Base-by-base conservation (phyloP, 768 basidiomycete species). In the Serendipita sp. region DNA sequence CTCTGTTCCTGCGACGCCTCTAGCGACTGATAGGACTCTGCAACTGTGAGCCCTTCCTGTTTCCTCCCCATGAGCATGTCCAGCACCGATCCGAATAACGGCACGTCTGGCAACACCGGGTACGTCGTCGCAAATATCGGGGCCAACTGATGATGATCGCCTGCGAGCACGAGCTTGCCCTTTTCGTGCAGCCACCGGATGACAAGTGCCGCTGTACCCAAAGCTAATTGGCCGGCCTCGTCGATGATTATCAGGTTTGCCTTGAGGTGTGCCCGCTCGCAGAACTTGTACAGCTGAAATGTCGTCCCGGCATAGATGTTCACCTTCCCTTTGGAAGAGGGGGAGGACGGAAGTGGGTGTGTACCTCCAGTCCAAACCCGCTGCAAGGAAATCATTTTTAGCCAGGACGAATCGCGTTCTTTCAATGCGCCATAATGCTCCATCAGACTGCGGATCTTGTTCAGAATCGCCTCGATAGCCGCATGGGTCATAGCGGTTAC, bases 401-500 rank as follows among this genome's bases (percentile, higher is more conserved):
- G 67, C 80, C 81, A 82, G 35, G 71, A 70, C 2, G 70, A 73
- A 2, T 76, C 74, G 30, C 78, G 68, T 2, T 72, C 71, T 0
- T 74, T 71, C 23, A 81, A 77, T 0, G 70, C 67, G 15, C 32
- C 16, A 58, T 69, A 68, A 15, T 34, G 16, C 3, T 45, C 47
- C 34, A 66, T 64, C 11, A 82, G 70, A 38, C 72, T 68, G 1
- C 67, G 60, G 13, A 81, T 68, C 67, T 80, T 80, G 60, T 70
- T 74, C 45, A 77, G 69, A 51, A 77, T 78, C 1, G 81, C 81
- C 51, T 79, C 77, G 58, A 82, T 81, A 2, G 81, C 80, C 3
- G 80, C 79, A 67, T 82, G 78, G 0, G 81, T 81, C 72, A 80
- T 76, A 1, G 80, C 81, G 0, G 80, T 80, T 44, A 82, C 71